Base-by-base conservation (phyloP, 2,329 filamentous ascomycete species). In the Arthrinium puccinioides region DNA sequence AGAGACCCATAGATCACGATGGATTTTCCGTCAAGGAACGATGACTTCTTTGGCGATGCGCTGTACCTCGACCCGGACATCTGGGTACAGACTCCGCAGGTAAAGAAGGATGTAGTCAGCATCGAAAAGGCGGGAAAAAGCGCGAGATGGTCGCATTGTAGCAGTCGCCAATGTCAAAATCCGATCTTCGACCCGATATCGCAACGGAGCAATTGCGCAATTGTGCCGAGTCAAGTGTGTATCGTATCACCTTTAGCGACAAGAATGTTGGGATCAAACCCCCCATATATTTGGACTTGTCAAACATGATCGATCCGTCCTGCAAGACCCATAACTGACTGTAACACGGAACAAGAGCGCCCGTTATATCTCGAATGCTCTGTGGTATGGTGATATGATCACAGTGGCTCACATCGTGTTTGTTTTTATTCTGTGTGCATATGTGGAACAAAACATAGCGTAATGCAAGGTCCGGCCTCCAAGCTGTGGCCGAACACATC, bases 1-100 rank as follows among this genome's bases (percentile, higher is more conserved):
- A 43, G 21, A 37, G 40, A 19, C 24, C 38, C n/a, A 24, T 43
- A 13, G 40, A 43, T 33, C 40, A 43, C 25, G 40, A 43, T 20
- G 40, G 20, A n/a, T 11, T 39, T 31, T 6, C 26, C 40, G 27
- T 39, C 37, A 11, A 32, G 40, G 11, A 23, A 30, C 6, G 40
- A 43, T 13, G 35, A 26, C 13, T 36, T 4, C 24, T 21, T 10
- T 6, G 33, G 33, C 8, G 33, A 36, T n/a, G 18, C 33, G 16
- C n/a, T 36, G 11, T 18, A 21, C 16, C 28, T 36, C 13, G n/a
- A 36, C 24, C 33, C 33, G 8, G 13, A 14, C 13, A 19, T 28
- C 16, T 36, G 33, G 33, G 33, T 18, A 4, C 23, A 26, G 13
- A 36, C 24, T 6, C 8, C 24, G 16, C 18, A 18, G 16, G n/a